Base-by-base conservation (phyloP, 306 rosid species). In the Chamaecrista fasciculata region DNA sequence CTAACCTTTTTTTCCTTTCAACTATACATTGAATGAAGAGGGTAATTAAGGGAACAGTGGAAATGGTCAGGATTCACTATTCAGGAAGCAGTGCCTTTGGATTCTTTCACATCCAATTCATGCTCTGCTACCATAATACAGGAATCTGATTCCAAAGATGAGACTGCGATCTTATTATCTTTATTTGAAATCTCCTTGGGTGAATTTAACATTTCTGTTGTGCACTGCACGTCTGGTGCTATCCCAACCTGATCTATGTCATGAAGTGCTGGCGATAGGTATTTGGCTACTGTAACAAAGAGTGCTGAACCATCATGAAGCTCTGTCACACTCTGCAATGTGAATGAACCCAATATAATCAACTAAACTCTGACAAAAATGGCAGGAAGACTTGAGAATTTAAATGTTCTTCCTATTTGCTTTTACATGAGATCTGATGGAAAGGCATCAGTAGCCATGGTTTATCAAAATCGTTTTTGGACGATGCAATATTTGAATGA, bases 181-280 rank as follows among this genome's bases (percentile, higher is more conserved):
- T 86, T 89, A 31, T 25, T 69, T 34, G 80, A 40, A 8, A 68
- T 24, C 4, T 84, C 87, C 70, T 74, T 86, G 0, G 91, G 39
- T 56, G 86, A 67, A 69, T 63, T 85, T 9, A 90, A 85, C 86
- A 89, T 81, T 47, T 90, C 97, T 50, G 97, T 80, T 14, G 98
- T 88, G 88, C 98, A 94, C 72, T 86, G 98, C 47, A 94, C 88
- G 37, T 94, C 98, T 8, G 98, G 98, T 2, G 79, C 57, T 50
- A 94, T 90, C 2, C 98, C 98, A 26, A 94, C 97, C 69, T 86
- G 96, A 82, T 90, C 97, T 59, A 94, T 94, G 83, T 88, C 98
- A 61, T 94, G 98, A 63, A 83, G 94, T 0, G 95, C 92, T 0
- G 98, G 98, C 0, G 98, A 94, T 46, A 94, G 64, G 36, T 94